A percentile compares a stretch with the other conserved stretches of the same genome.
These are phyloP conservation scores for Pleurotus salmoneostramineus DNA, from an alignment of 768 basidiomycete species.

Conservation along the genomic window DNA sequence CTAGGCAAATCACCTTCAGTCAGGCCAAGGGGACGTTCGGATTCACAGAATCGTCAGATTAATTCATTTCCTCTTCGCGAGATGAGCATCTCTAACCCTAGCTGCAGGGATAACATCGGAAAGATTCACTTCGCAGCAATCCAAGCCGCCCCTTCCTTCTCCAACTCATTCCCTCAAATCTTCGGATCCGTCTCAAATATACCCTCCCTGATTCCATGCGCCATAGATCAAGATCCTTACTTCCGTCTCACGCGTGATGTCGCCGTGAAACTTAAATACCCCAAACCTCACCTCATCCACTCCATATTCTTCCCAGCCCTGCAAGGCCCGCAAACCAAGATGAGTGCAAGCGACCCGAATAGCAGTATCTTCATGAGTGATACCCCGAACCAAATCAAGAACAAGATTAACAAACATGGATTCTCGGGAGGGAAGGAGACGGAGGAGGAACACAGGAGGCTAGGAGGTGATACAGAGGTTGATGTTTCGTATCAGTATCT, in stretches of 20 bases:
- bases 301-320: slow-evolving; percentile 98
- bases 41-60: slow-evolving; percentile 86
- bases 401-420: slow-evolving; percentile 93
- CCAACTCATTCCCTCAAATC: slow-evolving; percentile 97
- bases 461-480: slow-evolving; percentile 91
- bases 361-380: slow-evolving; percentile 97
- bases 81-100: background rate
- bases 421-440: slow-evolving; percentile 95
- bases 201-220: slow-evolving; percentile 94
- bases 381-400: slow-evolving; percentile 89
- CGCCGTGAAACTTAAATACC: slow-evolving; percentile 91
- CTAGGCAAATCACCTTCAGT: slow-evolving; percentile 88
- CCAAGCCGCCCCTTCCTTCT: slow-evolving; percentile 95
- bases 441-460: slow-evolving; percentile 87
- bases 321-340: slow-evolving; percentile 97
- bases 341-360: slow-evolving; percentile 95
- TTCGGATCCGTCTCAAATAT: slow-evolving; percentile 81
- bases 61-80: background rate
- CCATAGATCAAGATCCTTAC: slow-evolving; percentile 97
- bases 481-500: slow-evolving; percentile 96
- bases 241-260: slow-evolving; percentile 98
- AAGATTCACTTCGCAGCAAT: slow-evolving; percentile 96
- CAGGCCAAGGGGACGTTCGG: slow-evolving; percentile 96
- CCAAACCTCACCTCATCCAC: slow-evolving; percentile 89
- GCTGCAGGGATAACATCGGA: slow-evolving; percentile 88